Conservation (phyloP, 768 basidiomycete species). For the Austroboletus eburneus region DNA sequence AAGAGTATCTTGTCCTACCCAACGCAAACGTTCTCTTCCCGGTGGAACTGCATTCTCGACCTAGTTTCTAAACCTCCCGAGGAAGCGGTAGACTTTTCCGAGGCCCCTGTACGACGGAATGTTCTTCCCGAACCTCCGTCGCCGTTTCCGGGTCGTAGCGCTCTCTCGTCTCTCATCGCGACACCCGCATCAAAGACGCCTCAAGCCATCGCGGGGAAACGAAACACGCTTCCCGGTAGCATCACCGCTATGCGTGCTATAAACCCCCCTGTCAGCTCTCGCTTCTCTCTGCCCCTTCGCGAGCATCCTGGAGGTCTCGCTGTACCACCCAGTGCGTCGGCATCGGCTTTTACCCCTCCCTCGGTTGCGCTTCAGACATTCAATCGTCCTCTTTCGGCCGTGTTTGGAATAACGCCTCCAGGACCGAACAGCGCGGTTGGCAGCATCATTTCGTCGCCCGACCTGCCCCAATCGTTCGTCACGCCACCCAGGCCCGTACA, state of each 20-base stretch:
- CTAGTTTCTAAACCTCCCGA: slow-evolving; percentile 41
- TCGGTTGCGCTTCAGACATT: slow-evolving; percentile 34
- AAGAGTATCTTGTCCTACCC: slow-evolving; percentile 43
- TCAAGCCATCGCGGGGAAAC: slow-evolving; percentile 53
- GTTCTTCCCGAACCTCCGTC: slow-evolving; percentile 74
- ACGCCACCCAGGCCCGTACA: slow-evolving; percentile 66
- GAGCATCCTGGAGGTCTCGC: slow-evolving; percentile 21
- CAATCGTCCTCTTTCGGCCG: slow-evolving; percentile 24
- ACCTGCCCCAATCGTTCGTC: slow-evolving; percentile 19
- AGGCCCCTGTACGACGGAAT: slow-evolving; percentile 24
- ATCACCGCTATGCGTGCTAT: slow-evolving; percentile 31
- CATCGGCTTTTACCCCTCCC: slow-evolving; percentile 29
- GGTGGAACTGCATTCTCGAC: slow-evolving; percentile 90
- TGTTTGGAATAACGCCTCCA: slow-evolving; percentile 34
- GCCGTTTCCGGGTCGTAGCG: slow-evolving; percentile 56
- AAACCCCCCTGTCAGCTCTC: slow-evolving; percentile 12
- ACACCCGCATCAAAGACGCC: slow-evolving; percentile 25
- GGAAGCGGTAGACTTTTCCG: slow-evolving; percentile 17
- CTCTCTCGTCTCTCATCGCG: slow-evolving; percentile 24
- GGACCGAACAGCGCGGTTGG: slow-evolving; percentile 19
- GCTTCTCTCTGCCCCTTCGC: slow-evolving; percentile 26
- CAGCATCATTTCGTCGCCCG: slow-evolving; percentile 8
- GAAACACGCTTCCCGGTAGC: slow-evolving; percentile 45
- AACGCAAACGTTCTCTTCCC: slow-evolving; percentile 71
- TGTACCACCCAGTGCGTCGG: slow-evolving; percentile 1